Conservation (phyloP, 441 rosid species). For the Heliophila coronopifolia region DNA sequence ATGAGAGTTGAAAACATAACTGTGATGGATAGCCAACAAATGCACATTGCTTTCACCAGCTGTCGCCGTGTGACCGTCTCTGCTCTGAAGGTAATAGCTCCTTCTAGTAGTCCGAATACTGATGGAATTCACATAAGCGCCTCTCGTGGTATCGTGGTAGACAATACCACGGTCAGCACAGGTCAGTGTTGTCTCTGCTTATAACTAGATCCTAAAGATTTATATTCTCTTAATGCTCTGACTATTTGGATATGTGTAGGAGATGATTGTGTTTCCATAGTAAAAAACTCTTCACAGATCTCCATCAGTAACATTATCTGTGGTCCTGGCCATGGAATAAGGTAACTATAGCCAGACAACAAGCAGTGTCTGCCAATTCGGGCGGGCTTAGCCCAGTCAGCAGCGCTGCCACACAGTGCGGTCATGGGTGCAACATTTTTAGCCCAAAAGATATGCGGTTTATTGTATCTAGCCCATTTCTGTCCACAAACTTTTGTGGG, state of each 20-base stretch:
- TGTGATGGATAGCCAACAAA: constrained; percentile 58
- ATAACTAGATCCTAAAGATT: background rate
- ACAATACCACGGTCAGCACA: constrained; percentile 51
- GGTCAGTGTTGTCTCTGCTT: constrained; percentile 36
- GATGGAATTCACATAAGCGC: constrained; percentile 84
- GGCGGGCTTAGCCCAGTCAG: no score
- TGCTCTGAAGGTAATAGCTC: constrained; percentile 51
- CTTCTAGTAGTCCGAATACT: constrained; percentile 76
- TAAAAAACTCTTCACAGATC: constrained; percentile 64
- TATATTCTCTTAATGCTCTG: background rate
- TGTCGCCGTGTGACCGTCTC: constrained; percentile 53
- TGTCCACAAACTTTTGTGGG: no score
- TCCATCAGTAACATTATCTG: constrained; percentile 52
- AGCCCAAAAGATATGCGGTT: no score
- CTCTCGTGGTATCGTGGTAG: constrained; percentile 56
- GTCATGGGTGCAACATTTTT: no score
- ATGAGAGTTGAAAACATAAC: constrained; percentile 49
- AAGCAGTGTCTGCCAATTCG: background rate
- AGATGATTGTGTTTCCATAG: constrained; percentile 90
- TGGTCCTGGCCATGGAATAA: constrained; percentile 97
- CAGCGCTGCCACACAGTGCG: no score
- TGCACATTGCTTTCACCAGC: constrained; percentile 72
- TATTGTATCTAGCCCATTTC: no score
- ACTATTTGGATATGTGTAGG: constrained; percentile 42
- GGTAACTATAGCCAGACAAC: constrained; percentile 36